Evolutionary conservation across 805 yeast genomes (phyloP).

Genomic region (Candida maltosa): DNA sequence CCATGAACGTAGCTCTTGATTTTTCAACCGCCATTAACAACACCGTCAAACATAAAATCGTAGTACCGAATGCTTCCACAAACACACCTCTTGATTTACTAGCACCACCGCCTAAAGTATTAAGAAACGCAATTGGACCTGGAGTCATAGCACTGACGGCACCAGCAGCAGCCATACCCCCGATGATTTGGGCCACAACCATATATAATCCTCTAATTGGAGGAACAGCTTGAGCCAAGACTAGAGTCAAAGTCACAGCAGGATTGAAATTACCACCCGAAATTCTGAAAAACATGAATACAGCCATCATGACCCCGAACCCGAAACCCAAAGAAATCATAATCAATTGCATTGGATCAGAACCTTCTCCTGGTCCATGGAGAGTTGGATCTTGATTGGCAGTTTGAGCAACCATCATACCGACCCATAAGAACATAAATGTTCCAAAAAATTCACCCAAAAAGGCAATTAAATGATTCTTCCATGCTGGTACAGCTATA

Average conservation of each 20-base stretch:
- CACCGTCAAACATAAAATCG: conserved; percentile 71
- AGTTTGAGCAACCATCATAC: conserved; percentile 77
- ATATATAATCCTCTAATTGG: conserved; percentile 67
- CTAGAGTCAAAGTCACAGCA: conserved; percentile 73
- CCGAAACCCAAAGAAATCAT: conserved; percentile 89
- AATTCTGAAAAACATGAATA: conserved; percentile 65
- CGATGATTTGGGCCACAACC: conserved; percentile 68
- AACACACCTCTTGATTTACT: conserved; percentile 75
- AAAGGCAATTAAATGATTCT: conserved; percentile 63
- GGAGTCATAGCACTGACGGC: conserved; percentile 86
- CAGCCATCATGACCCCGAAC: conserved; percentile 74
- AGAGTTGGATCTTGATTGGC: conserved; percentile 57
- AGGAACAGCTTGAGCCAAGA: conserved; percentile 69
- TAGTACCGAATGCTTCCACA: conserved; percentile 78
- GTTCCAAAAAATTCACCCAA: conserved; percentile 86
- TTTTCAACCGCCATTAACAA: conserved; percentile 82
- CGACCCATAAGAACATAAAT: conserved; percentile 77
- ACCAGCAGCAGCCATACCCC: conserved; percentile 91
- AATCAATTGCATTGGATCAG: conserved; percentile 64
- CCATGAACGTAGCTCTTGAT: conserved; percentile 69
- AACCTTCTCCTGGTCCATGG: conserved; percentile 25
- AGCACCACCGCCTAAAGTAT: conserved; percentile 67
- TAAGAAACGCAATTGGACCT: conserved; percentile 69
- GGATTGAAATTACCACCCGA: conserved; percentile 92
- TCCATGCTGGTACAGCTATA: conserved; percentile 15